Base-by-base conservation (phyloP, 192 early-diverging fungal genomes). In the Backusella tarrabulga region DNA sequence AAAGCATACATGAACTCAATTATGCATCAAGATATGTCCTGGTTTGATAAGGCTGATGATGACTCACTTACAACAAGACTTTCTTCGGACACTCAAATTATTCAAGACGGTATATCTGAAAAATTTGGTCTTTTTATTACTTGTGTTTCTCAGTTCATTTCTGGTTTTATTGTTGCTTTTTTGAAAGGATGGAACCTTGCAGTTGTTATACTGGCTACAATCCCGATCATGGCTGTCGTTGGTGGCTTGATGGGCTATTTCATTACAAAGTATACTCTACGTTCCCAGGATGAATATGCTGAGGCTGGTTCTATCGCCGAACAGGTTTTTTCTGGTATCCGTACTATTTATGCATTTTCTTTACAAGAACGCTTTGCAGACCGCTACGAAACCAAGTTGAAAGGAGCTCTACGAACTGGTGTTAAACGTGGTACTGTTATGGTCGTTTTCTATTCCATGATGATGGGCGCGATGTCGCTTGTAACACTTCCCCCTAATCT, bases 51-150 rank as follows among this genome's bases (percentile, higher is more conserved):
- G 15, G 85, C 81, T 29, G 86, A 90, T 66, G 87, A 90, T 21
- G 96, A 93, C 46, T 93, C 93, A 69, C 87, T 98, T 52, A 93
- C 94, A 2, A 94, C 95, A 21, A 91, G 95, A 23, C 90, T 98
- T 34, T 90, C 95, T 44, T 86, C 89, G 35, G 95, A 98, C 68
- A 95, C 92, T 32, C 89, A 91, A 35, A 52, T 96, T 70, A 88
- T 96, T 41, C 94, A 97, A 80, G 97, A 96, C 67, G 96, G 94
- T 42, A 91, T 95, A 8, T 88, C 89, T 23, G 95, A 95, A 71
- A 97, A 97, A 79, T 85, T 95, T 40, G 91, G 93, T 71, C 80
- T 92, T 52, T 84, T 92, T 29, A 74, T 95, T 36, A 87, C 88
- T 77, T 86, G 86, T 54, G 46, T 87, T 9, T 80, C 90, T 6